Evolutionary conservation across 495 filamentous ascomycete genomes (phyloP).

Genomic region (Talaromyces stipitatus): DNA sequence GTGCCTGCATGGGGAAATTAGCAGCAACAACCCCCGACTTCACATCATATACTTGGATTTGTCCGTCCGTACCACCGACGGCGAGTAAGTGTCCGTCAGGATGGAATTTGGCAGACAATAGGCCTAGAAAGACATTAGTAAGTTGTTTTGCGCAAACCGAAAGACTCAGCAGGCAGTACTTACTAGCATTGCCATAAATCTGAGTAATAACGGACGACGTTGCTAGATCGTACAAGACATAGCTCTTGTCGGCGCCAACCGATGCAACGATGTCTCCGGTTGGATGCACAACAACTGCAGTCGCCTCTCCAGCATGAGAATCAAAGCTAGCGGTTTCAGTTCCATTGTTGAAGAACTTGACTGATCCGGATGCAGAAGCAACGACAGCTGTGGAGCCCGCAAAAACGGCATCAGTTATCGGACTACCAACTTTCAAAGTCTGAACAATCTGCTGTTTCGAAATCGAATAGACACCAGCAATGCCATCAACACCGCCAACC

Average conservation of each 20-base stretch:
- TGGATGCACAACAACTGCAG: slow-evolving; percentile 72
- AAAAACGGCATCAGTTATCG: slow-evolving; percentile 76
- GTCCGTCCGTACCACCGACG: slow-evolving; percentile 63
- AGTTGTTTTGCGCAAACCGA: neutral
- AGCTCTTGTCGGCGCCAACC: slow-evolving; percentile 87
- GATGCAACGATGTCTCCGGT: slow-evolving; percentile 80
- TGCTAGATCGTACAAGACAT: slow-evolving; percentile 78
- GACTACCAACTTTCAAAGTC: slow-evolving; percentile 54
- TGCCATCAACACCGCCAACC: slow-evolving; percentile 69
- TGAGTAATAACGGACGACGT: slow-evolving; percentile 60
- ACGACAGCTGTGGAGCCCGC: slow-evolving; percentile 63
- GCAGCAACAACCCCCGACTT: slow-evolving; percentile 64
- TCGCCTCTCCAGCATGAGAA: slow-evolving; percentile 74
- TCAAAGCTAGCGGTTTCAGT: slow-evolving; percentile 55
- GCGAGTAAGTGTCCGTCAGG: slow-evolving; percentile 94
- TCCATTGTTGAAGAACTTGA: slow-evolving; percentile 71
- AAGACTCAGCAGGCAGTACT: slow-evolving; percentile 19
- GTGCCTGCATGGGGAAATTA: slow-evolving; percentile 56
- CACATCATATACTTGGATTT: slow-evolving; percentile 81
- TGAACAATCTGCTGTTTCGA: slow-evolving; percentile 60
- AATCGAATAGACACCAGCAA: slow-evolving; percentile 72
- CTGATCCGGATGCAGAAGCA: slow-evolving; percentile 64
- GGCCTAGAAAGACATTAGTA: slow-evolving; percentile 39
- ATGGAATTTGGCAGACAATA: slow-evolving; percentile 79
- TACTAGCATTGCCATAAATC: slow-evolving; percentile 76